Percentiles rank a stretch among this genome's conserved stretches.
Evolutionary conservation across 1,284 basidiomycete genomes (phyloP).

Genomic region (Tilletia caries): DNA sequence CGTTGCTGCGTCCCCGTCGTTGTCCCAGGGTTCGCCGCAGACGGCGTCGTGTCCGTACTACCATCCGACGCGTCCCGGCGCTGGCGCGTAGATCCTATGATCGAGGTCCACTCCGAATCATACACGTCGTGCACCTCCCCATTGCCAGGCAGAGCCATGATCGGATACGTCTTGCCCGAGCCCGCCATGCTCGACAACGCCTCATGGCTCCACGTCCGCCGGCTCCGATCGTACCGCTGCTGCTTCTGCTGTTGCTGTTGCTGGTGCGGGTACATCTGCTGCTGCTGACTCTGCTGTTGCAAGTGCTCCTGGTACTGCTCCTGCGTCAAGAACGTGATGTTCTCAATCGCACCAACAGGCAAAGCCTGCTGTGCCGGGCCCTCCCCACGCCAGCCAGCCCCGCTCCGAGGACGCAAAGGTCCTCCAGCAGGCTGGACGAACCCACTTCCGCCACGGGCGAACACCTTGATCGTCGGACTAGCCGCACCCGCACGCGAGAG

Average conservation of each 20-base stretch:
- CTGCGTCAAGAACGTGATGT: slow-evolving; percentile 13
- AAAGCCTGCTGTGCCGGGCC: slow-evolving; percentile 10
- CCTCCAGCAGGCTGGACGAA: slow-evolving; percentile 19
- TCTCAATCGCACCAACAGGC: slow-evolving; percentile 6
- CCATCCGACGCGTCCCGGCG: background rate
- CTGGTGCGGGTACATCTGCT: background rate
- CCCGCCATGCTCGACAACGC: slow-evolving; percentile 24
- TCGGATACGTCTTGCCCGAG: slow-evolving; percentile 37
- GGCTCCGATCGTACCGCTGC: background rate
- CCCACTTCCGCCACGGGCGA: slow-evolving; percentile 28
- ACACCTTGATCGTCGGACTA: slow-evolving; percentile 26
- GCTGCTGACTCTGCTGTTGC: slow-evolving; percentile 14
- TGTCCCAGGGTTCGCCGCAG: background rate
- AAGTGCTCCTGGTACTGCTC: slow-evolving; percentile 14
- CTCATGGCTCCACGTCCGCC: slow-evolving; percentile 35
- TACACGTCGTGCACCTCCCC: slow-evolving; percentile 44
- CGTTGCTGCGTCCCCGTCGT: slow-evolving; percentile 20
- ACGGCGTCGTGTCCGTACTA: slow-evolving; percentile 21
- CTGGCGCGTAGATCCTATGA: background rate
- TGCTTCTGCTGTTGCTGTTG: background rate
- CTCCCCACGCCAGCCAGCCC: background rate
- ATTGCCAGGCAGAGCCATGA: slow-evolving; percentile 35
- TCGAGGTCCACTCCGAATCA: slow-evolving; percentile 33
- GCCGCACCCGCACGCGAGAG: slow-evolving; percentile 19
- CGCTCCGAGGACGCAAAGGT: slow-evolving; percentile 18